Conservation (phyloP, 306 rosid genomes). For the Betula pendula region DNA sequence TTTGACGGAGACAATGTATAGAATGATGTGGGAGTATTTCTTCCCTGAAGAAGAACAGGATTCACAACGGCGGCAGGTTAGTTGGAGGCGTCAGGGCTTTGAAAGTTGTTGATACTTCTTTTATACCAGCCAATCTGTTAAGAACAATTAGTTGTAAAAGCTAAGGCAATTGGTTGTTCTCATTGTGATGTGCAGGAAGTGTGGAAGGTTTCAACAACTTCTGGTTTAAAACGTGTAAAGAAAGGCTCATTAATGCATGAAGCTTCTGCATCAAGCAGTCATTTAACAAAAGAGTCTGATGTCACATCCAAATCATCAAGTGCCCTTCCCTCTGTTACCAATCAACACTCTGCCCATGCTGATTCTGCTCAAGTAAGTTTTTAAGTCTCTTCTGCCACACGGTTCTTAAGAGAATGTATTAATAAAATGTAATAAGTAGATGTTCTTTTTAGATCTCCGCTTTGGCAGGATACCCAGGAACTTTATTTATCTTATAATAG, state of each 20-base stretch:
- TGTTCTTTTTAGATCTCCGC: conserved; percentile 17
- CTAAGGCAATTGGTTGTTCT: conserved; percentile 27
- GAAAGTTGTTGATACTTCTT: conserved; percentile 14
- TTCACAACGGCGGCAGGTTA: conserved; percentile 95
- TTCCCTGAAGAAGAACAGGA: conserved; percentile 98
- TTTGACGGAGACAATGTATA: conserved; percentile 93
- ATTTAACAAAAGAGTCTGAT: conserved; percentile 69
- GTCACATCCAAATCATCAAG: conserved; percentile 50
- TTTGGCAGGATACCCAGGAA: conserved; percentile 23
- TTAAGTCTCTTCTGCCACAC: conserved; percentile 23
- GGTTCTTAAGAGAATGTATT: conserved; percentile 26
- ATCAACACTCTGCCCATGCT: conserved; percentile 52
- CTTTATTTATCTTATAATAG: not conserved
- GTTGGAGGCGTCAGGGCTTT: conserved; percentile 31
- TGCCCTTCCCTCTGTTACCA: conserved; percentile 44
- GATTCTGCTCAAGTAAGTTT: conserved; percentile 73
- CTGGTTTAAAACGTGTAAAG: conserved; percentile 90
- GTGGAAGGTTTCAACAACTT: conserved; percentile 97
- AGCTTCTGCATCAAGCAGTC: conserved; percentile 58
- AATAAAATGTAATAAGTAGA: conserved; percentile 3
- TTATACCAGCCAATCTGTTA: conserved; percentile 19
- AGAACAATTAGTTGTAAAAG: conserved; percentile 12
- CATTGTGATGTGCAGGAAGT: conserved; percentile 62
- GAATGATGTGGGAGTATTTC: conserved; percentile 98
- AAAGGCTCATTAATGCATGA: conserved; percentile 64